These are phyloP conservation scores for Stromatinia cepivora DNA, from an alignment of 2,329 filamentous ascomycete genomes.

Conservation along the genomic window DNA sequence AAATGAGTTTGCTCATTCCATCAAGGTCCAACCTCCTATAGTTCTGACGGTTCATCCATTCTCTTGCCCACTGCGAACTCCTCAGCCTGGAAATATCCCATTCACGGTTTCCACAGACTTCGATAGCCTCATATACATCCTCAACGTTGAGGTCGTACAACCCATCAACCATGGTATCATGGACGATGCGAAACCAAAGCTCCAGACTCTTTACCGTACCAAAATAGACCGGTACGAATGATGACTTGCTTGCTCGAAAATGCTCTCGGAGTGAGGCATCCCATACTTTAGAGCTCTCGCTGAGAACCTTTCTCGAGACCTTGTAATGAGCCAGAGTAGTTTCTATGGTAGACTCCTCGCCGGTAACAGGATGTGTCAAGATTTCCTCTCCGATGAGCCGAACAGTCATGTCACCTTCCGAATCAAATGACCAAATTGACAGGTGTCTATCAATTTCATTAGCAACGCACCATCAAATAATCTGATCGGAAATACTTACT, in stretches of 20 bases:
- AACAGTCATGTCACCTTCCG: neutral
- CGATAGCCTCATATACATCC: slow-evolving; percentile 27
- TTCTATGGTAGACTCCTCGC: neutral
- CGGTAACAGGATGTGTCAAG: too few relatives aligned
- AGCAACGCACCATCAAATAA: neutral
- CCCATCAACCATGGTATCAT: slow-evolving; percentile 19
- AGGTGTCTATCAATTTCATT: neutral
- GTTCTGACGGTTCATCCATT: too few relatives aligned
- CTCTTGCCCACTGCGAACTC: too few relatives aligned
- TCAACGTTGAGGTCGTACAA: slow-evolving; percentile 19
- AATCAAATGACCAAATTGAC: neutral
- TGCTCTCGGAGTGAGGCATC: neutral
- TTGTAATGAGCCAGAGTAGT: slow-evolving; percentile 20
- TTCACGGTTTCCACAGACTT: slow-evolving; percentile 17
- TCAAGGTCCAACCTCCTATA: too few relatives aligned
- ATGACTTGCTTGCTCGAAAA: too few relatives aligned
- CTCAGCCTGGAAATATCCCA: slow-evolving; percentile 6
- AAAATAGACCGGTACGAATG: too few relatives aligned
- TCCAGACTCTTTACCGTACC: slow-evolving; percentile 19
- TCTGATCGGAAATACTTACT: neutral
- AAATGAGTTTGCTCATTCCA: too few relatives aligned
- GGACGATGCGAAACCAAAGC: slow-evolving; percentile 29
- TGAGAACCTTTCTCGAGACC: slow-evolving; percentile 24
- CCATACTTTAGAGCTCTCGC: slow-evolving; percentile 21
- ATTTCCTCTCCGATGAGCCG: neutral